These are phyloP conservation scores for Hansenula lynferdii DNA, from an alignment of 1,139 yeast species.

Conservation along the genomic window DNA sequence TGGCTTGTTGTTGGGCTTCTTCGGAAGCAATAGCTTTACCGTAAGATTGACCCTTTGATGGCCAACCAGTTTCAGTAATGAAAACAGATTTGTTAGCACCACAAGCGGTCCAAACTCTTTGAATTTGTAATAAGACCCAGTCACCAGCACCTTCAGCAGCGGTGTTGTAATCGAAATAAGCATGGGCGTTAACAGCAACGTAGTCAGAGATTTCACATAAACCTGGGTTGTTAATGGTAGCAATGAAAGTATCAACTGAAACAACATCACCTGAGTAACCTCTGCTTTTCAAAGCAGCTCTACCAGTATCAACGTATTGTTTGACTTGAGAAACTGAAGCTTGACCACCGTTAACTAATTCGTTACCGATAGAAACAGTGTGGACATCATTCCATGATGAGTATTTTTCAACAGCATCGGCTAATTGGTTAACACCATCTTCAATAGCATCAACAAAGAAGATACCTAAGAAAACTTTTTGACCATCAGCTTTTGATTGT, in stretches of 20 bases:
- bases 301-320: constrained; percentile 50
- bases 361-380: constrained; percentile 80
- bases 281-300: constrained; percentile 54
- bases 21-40: constrained; percentile 71
- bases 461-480: constrained; percentile 71
- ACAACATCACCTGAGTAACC: constrained; percentile 70
- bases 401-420: constrained; percentile 47
- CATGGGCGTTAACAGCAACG: constrained; percentile 78
- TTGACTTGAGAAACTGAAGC: constrained; percentile 58
- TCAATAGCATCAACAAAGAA: constrained; percentile 51
- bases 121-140: constrained; percentile 65
- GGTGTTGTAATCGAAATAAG: constrained; percentile 72
- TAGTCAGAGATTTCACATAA: constrained; percentile 71
- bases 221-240: constrained; percentile 65
- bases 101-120: constrained; percentile 63
- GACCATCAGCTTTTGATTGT: constrained; percentile 52
- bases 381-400: constrained; percentile 68
- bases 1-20: constrained; percentile 56
- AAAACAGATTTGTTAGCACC: constrained; percentile 52
- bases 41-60: constrained; percentile 59
- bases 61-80: constrained; percentile 83
- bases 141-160: constrained; percentile 63
- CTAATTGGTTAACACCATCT: constrained; percentile 46
- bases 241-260: constrained; percentile 75
- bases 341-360: constrained; percentile 63